Conservation (phyloP, 129 eudicot species). For the Silybum marianum region DNA sequence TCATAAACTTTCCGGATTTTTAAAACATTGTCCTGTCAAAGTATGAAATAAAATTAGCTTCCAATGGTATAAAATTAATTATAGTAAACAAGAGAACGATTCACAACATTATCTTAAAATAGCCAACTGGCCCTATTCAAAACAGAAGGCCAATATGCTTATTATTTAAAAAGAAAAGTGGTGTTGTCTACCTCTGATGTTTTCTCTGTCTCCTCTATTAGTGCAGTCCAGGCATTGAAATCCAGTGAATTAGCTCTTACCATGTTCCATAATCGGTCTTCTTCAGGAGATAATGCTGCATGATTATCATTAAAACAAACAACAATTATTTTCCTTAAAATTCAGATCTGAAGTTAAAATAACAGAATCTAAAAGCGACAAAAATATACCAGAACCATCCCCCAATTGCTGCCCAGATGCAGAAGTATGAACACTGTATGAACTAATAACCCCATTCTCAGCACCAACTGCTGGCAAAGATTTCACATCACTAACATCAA, state of each 20-base stretch:
- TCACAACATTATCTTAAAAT: background rate
- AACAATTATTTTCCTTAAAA: background rate
- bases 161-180: background rate
- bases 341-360: background rate
- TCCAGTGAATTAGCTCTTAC: slow-evolving; percentile 83
- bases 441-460: slow-evolving; percentile 58
- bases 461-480: slow-evolving; percentile 31
- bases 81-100: background rate
- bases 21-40: slow-evolving; percentile 55
- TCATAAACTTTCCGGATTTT: slow-evolving; percentile 88
- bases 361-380: background rate
- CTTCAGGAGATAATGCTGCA: slow-evolving; percentile 86
- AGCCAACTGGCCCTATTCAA: background rate
- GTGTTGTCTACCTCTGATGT: slow-evolving; percentile 60
- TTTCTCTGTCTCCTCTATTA: slow-evolving; percentile 91
- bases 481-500: slow-evolving; percentile 41
- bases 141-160: background rate
- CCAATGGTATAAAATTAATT: background rate
- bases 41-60: slow-evolving; percentile 13
- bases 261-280: slow-evolving; percentile 95
- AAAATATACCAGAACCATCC: slow-evolving; percentile 65
- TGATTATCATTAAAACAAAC: slow-evolving; percentile 33
- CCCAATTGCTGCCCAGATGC: slow-evolving; percentile 48
- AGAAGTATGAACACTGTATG: slow-evolving; percentile 52
- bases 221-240: slow-evolving; percentile 91